These are phyloP conservation scores for Pezicula carpinea DNA, from an alignment of 2,329 filamentous ascomycete genomes.

Conservation along the genomic window DNA sequence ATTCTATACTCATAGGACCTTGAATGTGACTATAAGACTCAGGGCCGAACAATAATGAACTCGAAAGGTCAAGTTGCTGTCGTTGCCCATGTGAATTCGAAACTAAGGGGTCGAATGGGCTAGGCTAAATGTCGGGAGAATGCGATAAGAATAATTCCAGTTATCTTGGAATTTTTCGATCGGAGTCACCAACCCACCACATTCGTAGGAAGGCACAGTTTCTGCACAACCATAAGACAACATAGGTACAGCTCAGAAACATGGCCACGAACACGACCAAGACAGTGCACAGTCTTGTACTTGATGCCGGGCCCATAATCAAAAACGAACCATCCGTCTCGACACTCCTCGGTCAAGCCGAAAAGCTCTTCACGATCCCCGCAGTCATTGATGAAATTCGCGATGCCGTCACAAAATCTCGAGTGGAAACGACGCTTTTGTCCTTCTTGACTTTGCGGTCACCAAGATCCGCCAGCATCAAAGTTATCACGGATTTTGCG, in stretches of 20 bases:
- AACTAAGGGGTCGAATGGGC: no score
- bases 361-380: conserved; percentile 76
- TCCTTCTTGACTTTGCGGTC: conserved; percentile 78
- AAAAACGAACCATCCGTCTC: conserved; percentile 87
- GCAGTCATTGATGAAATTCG: conserved; percentile 83
- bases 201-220: background rate
- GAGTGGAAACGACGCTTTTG: conserved; percentile 77
- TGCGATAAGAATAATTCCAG: background rate
- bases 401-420: conserved; percentile 73
- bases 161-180: background rate
- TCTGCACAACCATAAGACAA: background rate
- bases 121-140: no score
- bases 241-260: conserved; percentile 9
- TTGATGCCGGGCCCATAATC: conserved; percentile 90
- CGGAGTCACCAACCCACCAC: no score
- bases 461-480: conserved; percentile 72
- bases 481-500: conserved; percentile 78
- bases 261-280: conserved; percentile 42
- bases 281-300: conserved; percentile 74
- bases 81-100: no score
- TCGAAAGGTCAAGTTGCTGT: no score
- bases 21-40: no score
- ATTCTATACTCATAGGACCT: no score
- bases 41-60: no score
- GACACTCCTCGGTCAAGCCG: conserved; percentile 71